Percentiles rank a stretch among this genome's conserved stretches.
Conservation (phyloP, 1,284 basidiomycete genomes). For the Cryptococcus sp. region DNA sequence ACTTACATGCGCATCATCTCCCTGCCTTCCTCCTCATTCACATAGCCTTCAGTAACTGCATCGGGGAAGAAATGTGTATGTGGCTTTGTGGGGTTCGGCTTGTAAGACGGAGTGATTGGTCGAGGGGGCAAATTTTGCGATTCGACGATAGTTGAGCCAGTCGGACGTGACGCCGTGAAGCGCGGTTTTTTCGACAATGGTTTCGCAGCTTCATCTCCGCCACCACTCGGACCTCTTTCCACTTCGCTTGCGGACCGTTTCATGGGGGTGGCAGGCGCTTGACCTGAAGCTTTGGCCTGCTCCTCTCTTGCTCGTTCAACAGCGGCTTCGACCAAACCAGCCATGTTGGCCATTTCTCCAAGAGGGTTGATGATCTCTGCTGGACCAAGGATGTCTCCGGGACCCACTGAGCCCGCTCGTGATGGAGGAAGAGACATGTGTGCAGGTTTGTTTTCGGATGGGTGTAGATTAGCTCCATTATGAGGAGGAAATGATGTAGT, state of each 20-base stretch:
- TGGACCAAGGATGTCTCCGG: conserved; percentile 43
- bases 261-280: conserved; percentile 1
- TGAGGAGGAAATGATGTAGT: too few relatives aligned
- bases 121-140: conserved; percentile 39
- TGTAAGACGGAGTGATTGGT: conserved; percentile 25
- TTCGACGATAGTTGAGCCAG: conserved; percentile 36
- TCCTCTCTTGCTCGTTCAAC: conserved; percentile 51
- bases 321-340: conserved; percentile 52
- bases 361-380: conserved; percentile 51
- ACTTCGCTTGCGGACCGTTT: conserved; percentile 18
- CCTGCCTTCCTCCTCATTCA: conserved; percentile 75
- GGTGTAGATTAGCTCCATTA: background rate
- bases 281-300: conserved; percentile 12
- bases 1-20: conserved; percentile 78
- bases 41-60: conserved; percentile 58
- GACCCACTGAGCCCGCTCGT: conserved; percentile 40
- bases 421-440: conserved; percentile 46
- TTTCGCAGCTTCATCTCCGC: conserved; percentile 13
- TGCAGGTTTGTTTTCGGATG: conserved; percentile 6
- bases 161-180: conserved; percentile 18
- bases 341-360: conserved; percentile 51
- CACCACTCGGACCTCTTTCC: conserved; percentile 8
- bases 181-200: conserved; percentile 27
- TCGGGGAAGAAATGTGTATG: conserved; percentile 52
- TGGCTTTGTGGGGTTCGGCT: conserved; percentile 31